A percentile compares a stretch with the other conserved stretches of the same genome.
Evolutionary conservation across 140 eudicot genomes (phyloP).

Genomic region (Stevia rebaudiana): DNA sequence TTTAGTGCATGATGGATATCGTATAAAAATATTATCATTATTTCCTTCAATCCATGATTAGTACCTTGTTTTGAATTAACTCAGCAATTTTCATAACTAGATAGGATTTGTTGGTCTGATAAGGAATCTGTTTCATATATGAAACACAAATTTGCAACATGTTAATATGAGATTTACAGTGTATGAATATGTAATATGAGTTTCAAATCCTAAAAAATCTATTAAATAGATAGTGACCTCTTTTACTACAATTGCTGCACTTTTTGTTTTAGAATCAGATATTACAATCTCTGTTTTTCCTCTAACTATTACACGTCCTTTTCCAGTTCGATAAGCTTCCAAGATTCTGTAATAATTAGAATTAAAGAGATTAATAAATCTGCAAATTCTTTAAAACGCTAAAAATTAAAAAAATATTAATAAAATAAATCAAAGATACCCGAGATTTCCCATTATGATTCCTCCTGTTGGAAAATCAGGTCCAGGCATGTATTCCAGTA

Average conservation of each 20-base stretch:
- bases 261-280: conserved; percentile 67
- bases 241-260: conserved; percentile 70
- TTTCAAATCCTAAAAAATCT: conserved; percentile 8
- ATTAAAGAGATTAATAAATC: background rate
- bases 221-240: conserved; percentile 46
- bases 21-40: background rate
- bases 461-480: conserved; percentile 99
- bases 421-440: conserved; percentile 47
- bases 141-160: conserved; percentile 13
- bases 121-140: conserved; percentile 70
- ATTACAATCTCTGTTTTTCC: conserved; percentile 85
- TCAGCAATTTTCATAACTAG: conserved; percentile 89
- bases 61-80: conserved; percentile 89
- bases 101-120: conserved; percentile 90
- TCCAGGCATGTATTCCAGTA: conserved; percentile 97
- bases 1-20: background rate
- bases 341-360: conserved; percentile 49
- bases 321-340: conserved; percentile 89
- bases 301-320: conserved; percentile 81
- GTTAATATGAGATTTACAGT: too few relatives aligned
- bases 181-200: background rate
- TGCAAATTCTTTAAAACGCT: background rate
- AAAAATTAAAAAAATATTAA: background rate
- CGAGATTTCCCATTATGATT: conserved; percentile 77
- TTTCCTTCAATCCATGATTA: background rate